phyloP scores from a whole-genome alignment of 139 green algal species.

The Astrephomene gubernaculifera region DNA sequence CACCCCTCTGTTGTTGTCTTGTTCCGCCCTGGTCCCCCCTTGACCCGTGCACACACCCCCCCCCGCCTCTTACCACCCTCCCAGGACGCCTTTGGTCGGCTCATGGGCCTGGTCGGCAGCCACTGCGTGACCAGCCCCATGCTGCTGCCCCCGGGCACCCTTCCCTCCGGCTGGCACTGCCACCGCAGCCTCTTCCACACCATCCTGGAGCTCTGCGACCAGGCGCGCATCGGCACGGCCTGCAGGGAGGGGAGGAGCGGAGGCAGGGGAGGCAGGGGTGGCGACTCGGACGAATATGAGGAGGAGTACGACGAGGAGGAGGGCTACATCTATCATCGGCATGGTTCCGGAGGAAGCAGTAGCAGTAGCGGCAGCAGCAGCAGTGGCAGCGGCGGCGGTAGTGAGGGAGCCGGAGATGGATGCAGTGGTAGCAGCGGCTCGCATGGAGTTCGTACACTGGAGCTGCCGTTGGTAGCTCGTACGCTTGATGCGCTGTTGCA shows the following conservation, averaged over 20 bases:
- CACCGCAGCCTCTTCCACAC: slow-evolving; percentile 32
- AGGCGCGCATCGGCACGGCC: background rate
- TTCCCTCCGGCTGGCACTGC: slow-evolving; percentile 11
- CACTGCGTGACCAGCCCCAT: background rate
- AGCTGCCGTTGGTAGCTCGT: slow-evolving; percentile 21
- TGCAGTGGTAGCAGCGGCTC: slow-evolving; percentile 10
- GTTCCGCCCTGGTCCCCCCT: no score
- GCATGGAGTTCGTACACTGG: background rate
- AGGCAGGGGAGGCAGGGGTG: no score
- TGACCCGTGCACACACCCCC: no score
- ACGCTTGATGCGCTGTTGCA: slow-evolving; percentile 33
- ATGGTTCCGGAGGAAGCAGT: no score
- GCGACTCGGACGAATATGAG: no score
- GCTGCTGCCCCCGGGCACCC: background rate
- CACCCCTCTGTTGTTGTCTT: no score
- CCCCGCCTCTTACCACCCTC: background rate
- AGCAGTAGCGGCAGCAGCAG: background rate
- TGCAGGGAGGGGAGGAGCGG: background rate
- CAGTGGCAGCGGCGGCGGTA: background rate
- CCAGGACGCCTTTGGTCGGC: slow-evolving; percentile 7
- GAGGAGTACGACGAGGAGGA: no score
- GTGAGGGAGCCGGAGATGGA: background rate
- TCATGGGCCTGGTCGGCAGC: background rate
- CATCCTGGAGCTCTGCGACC: slow-evolving; percentile 5
- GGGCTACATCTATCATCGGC: no score